Percentiles rank a stretch among this genome's conserved stretches.
Evolutionary conservation across 768 basidiomycete genomes (phyloP).

Genomic region (Psilocybe cyanescens): DNA sequence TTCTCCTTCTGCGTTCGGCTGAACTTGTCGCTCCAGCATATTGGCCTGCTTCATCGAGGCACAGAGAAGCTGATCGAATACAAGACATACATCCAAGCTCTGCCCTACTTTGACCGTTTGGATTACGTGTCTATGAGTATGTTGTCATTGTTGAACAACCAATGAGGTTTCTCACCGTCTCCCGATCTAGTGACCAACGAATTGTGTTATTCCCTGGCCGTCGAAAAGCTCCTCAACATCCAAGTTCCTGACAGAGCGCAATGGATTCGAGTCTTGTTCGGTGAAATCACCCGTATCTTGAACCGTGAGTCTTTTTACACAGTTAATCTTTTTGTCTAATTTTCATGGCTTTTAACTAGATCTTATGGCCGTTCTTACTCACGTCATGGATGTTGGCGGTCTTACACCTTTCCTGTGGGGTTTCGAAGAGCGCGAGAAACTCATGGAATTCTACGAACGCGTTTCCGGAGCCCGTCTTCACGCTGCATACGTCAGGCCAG

Average conservation of each 20-base stretch:
- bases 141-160: constrained; percentile 29
- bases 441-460: constrained; percentile 99
- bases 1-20: constrained; percentile 5
- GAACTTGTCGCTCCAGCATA: constrained; percentile 59
- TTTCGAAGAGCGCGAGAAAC: constrained; percentile 99
- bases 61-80: constrained; percentile 99
- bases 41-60: constrained; percentile 94
- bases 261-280: constrained; percentile 97
- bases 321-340: constrained; percentile 2
- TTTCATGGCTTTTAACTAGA: constrained; percentile 46
- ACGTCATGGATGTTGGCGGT: constrained; percentile 97
- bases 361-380: constrained; percentile 95
- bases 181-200: constrained; percentile 90
- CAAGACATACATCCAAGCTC: constrained; percentile 96
- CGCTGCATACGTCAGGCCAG: constrained; percentile 96
- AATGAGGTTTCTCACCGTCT: neutral
- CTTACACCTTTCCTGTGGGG: constrained; percentile 99
- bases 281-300: constrained; percentile 93
- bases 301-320: constrained; percentile 65
- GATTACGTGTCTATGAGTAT: constrained; percentile 99
- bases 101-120: constrained; percentile 98
- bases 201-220: constrained; percentile 94
- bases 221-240: constrained; percentile 97
- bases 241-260: constrained; percentile 96
- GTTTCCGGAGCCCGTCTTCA: constrained; percentile 98